These are phyloP conservation scores for Pedinophyceae sp. DNA, from an alignment of 139 green algal species.

Conservation along the genomic window DNA sequence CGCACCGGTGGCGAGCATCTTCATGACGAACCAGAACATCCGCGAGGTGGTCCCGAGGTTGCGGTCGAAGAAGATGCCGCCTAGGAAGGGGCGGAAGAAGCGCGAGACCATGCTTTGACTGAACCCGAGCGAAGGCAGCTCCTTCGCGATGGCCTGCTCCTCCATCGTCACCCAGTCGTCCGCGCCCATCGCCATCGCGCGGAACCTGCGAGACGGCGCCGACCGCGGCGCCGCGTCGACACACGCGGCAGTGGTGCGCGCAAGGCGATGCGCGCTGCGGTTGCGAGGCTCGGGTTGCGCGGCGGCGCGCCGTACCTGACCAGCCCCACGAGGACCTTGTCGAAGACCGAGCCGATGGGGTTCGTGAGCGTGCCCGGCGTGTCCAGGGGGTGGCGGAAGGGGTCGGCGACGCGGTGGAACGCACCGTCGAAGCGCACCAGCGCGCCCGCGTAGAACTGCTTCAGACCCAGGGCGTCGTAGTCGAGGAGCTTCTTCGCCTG, in stretches of 20 bases:
- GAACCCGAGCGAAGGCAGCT: conserved; percentile 63
- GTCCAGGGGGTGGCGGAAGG: conserved; percentile 45
- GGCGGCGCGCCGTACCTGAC: conserved; percentile 39
- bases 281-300: conserved; percentile 28
- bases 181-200: background rate
- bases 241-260: background rate
- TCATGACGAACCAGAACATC: conserved; percentile 91
- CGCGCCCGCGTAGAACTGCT: conserved; percentile 84
- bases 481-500: conserved; percentile 41
- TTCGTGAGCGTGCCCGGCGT: conserved; percentile 59
- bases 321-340: conserved; percentile 75
- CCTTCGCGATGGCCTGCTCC: conserved; percentile 12
- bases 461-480: conserved; percentile 64
- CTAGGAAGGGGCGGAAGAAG: conserved; percentile 95
- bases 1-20: conserved; percentile 60
- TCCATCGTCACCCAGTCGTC: background rate
- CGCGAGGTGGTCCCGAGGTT: conserved; percentile 53
- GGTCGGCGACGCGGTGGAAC: conserved; percentile 27
- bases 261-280: background rate
- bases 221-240: background rate
- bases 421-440: conserved; percentile 40
- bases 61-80: conserved; percentile 95
- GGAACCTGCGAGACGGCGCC: background rate
- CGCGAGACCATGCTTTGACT: conserved; percentile 58
- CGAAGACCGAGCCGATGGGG: conserved; percentile 52